Conservation (phyloP, 163 green algal genomes). For the Coccomyxa subellipsoidea region DNA sequence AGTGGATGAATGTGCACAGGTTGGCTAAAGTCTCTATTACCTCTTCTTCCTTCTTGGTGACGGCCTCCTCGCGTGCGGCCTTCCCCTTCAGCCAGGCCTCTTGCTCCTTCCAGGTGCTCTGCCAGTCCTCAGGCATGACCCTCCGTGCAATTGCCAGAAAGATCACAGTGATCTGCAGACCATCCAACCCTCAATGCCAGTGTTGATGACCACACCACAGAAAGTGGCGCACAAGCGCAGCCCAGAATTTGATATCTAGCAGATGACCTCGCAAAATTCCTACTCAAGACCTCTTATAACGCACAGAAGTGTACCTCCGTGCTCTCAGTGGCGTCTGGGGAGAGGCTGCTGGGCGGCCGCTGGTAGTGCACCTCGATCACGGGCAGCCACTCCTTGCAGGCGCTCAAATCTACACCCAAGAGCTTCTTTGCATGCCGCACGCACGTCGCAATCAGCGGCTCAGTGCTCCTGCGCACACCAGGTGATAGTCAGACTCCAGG, state of each 20-base stretch:
- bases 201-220: too few relatives aligned
- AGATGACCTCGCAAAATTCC: too few relatives aligned
- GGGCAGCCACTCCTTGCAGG: slow-evolving; percentile 47
- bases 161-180: slow-evolving; percentile 47
- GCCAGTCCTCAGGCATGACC: slow-evolving; percentile 36
- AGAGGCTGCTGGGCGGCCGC: slow-evolving; percentile 5
- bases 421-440: slow-evolving; percentile 56
- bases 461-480: neutral
- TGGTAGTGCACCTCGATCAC: slow-evolving; percentile 63
- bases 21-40: neutral
- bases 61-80: slow-evolving; percentile 7
- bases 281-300: too few relatives aligned
- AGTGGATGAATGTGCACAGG: neutral
- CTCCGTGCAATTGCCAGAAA: slow-evolving; percentile 46
- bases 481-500: too few relatives aligned
- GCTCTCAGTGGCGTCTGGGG: slow-evolving; percentile 6
- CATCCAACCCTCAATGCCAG: too few relatives aligned
- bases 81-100: slow-evolving; percentile 35
- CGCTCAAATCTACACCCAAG: slow-evolving; percentile 49
- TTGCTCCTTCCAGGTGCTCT: slow-evolving; percentile 40
- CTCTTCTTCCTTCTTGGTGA: neutral
- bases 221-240: too few relatives aligned
- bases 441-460: slow-evolving; percentile 38
- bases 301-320: slow-evolving; percentile 6
- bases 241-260: too few relatives aligned